These are phyloP conservation scores for Zymoseptoria crescenta DNA, from an alignment of 2,329 filamentous ascomycete genomes.

Conservation along the genomic window DNA sequence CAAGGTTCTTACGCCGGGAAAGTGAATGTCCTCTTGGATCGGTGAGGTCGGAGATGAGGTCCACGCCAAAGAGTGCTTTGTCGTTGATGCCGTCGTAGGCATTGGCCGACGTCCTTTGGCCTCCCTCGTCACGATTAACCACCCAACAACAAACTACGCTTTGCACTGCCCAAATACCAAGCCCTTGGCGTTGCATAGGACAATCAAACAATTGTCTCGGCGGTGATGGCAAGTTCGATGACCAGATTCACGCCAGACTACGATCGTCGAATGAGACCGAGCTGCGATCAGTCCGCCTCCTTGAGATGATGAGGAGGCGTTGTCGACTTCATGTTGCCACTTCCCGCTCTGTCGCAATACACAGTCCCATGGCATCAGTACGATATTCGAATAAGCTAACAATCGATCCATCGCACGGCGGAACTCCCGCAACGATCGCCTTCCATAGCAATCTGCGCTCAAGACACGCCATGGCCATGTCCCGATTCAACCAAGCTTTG, in stretches of 20 bases:
- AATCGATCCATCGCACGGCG: not conserved
- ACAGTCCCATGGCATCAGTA: too few species aligned
- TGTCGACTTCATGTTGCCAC: not conserved
- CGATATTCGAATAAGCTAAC: not conserved
- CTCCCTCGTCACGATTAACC: not conserved
- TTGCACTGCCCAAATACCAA: not conserved
- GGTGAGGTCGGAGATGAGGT: not conserved
- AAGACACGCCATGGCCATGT: not conserved
- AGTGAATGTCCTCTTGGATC: not conserved
- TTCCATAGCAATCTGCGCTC: not conserved
- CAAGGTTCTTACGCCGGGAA: not conserved
- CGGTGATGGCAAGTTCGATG: not conserved
- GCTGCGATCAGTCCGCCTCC: not conserved
- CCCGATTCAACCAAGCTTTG: not conserved
- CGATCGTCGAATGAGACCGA: not conserved
- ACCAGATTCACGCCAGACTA: too few species aligned
- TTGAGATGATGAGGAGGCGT: not conserved
- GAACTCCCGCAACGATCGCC: not conserved
- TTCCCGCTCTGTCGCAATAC: not conserved
- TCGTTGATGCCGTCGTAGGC: not conserved
- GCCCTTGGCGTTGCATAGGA: not conserved
- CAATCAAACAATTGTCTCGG: not conserved
- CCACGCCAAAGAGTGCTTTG: not conserved
- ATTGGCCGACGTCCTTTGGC: not conserved
- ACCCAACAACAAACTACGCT: not conserved